A percentile compares a stretch with the other conserved stretches of the same genome.
Evolutionary conservation across 2,329 filamentous ascomycete genomes (phyloP).

Genomic region (Diaporthe citrichinensis): DNA sequence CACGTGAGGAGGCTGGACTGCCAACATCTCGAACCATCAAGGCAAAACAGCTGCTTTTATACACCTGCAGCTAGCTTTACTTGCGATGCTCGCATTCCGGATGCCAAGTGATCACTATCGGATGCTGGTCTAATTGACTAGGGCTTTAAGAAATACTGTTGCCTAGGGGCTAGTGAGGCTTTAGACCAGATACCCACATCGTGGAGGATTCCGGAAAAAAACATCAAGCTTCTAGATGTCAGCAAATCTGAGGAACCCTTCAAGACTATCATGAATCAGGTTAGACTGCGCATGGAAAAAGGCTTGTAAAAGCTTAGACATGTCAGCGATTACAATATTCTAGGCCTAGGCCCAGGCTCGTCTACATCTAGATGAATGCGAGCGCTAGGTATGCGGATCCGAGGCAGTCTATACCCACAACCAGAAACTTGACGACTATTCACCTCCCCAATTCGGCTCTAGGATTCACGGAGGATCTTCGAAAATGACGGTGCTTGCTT

Average conservation of each 20-base stretch:
- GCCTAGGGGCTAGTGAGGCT: slow-evolving; percentile 11
- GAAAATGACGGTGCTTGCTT: not conserved
- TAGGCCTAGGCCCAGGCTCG: not conserved
- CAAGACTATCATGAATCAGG: not conserved
- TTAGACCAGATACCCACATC: slow-evolving; percentile 1
- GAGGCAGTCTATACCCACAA: not conserved
- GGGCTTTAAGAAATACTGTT: not conserved
- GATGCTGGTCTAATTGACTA: not conserved
- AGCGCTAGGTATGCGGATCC: slow-evolving; percentile 1
- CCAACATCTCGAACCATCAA: not conserved
- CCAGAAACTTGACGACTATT: not conserved
- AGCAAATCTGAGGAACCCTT: not conserved
- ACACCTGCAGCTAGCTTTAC: not conserved
- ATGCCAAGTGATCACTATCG: not conserved
- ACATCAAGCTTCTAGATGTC: slow-evolving; percentile 3
- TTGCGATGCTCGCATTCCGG: not conserved
- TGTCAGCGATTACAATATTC: slow-evolving; percentile 12
- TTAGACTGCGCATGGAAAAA: not conserved
- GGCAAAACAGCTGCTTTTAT: not conserved
- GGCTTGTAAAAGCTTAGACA: slow-evolving; percentile 18
- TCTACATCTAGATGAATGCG: not conserved
- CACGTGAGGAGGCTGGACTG: not conserved
- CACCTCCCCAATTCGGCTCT: not conserved
- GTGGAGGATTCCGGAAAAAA: slow-evolving; percentile 14
- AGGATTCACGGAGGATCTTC: not conserved